A percentile compares a stretch with the other conserved stretches of the same genome.
phyloP scores from a whole-genome alignment of 2,329 filamentous ascomycete genomes.

The Herpotrichia juniperi region DNA sequence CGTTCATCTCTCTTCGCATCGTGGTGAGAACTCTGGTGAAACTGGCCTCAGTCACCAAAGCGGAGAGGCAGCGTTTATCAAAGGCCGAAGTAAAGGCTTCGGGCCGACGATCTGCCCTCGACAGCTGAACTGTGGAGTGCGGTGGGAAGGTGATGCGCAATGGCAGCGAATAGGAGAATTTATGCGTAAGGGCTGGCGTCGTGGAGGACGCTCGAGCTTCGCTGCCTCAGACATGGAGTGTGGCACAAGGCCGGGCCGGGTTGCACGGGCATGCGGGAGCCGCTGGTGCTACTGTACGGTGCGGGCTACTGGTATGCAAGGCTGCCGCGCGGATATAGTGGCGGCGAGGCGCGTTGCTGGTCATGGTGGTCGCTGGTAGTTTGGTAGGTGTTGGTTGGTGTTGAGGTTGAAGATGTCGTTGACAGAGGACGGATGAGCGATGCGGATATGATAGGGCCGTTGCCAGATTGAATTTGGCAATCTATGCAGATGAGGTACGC shows the following conservation, averaged over 20 bases:
- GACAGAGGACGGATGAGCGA: neutral
- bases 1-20: too few relatives aligned
- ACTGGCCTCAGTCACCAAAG: too few relatives aligned
- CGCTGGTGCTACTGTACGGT: slow-evolving; percentile 25
- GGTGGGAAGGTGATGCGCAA: neutral
- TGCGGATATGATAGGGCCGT: slow-evolving; percentile 1
- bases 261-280: slow-evolving; percentile 18
- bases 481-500: neutral
- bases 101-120: neutral
- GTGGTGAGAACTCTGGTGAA: too few relatives aligned
- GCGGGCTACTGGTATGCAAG: neutral
- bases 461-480: neutral
- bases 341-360: neutral
- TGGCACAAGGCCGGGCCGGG: slow-evolving; percentile 23
- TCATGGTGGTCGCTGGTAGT: neutral
- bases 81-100: neutral
- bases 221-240: slow-evolving; percentile 31
- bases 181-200: neutral
- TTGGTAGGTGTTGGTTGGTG: neutral
- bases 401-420: neutral
- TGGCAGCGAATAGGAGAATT: neutral
- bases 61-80: too few relatives aligned
- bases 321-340: neutral
- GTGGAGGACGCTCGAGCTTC: slow-evolving; percentile 16
- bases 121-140: neutral